Base-by-base conservation (phyloP, 345 rosid species). In the Garcia nutans region DNA sequence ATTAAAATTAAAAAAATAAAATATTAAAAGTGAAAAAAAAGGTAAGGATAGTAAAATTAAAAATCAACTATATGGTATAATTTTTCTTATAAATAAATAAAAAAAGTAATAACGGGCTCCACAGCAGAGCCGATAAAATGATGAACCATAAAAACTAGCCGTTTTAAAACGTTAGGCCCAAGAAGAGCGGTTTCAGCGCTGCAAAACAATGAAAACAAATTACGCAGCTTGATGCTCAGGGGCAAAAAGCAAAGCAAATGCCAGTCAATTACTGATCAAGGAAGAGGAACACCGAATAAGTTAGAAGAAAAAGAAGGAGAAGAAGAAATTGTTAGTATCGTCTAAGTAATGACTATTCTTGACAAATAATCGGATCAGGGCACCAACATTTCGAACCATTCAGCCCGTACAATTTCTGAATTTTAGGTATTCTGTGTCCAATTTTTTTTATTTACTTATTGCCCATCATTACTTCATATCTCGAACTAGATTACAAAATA, bases 401-500 rank as follows among this genome's bases (percentile, higher is more conserved):
- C 44, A 19, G 11, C 50, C 8, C 42, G 19, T 37, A 76, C 54
- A 22, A 62, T 57, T 47, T n/a, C 55, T 28, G 74, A 45, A 50
- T 10, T 33, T 68, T 57, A 22, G 13, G 26, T 19, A n/a, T 71
- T 62, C 12, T 64, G 63, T 55, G 26, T 64, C n/a, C 37, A 44
- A 33, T 33, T 68, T 72, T 47, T 6, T 65, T 42, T 64, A 19
- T 72, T 70, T 62, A 24, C 74, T n/a, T n/a, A 7, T 24, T 13
- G 42, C 20, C 50, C 73, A 74, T 80, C 77, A 74, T 83, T 74
- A 55, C 79, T 23, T n/a, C 12, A 62, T 47, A 73, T 73, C 68
- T 47, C 28, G 69, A 23, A 0, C 11, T 62, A 74, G 72, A 83
- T 77, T 28, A 77, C 78, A 73, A 52, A 69, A 57, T 31, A 41